phyloP scores from a whole-genome alignment of 2,329 filamentous ascomycete species.

The Ilyonectria mors-panacis region DNA sequence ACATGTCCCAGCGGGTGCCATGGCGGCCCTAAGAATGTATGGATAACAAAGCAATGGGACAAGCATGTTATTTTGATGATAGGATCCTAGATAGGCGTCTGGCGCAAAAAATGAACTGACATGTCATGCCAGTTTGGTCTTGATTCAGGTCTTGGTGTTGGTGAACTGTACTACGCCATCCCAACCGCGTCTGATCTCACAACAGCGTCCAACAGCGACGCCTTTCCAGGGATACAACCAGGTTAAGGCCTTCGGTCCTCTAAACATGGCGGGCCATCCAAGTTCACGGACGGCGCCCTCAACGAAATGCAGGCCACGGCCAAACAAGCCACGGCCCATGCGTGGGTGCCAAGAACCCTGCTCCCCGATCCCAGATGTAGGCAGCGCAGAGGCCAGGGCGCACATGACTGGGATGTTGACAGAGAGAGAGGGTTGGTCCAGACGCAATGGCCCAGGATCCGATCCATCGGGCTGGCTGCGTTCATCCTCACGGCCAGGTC shows the following conservation, averaged over 20 bases:
- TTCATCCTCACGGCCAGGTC: not conserved
- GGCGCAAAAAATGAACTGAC: conserved; percentile 59
- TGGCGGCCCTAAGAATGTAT: conserved; percentile 38
- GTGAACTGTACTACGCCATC: not conserved
- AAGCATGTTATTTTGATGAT: conserved; percentile 53
- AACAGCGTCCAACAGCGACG: not conserved
- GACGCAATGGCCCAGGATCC: not conserved
- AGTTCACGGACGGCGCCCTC: conserved; percentile 5
- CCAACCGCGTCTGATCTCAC: not conserved
- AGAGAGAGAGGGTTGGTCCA: too few species aligned
- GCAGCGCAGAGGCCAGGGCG: not conserved
- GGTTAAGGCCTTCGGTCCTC: not conserved
- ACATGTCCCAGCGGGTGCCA: conserved; percentile 12
- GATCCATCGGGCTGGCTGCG: conserved; percentile 4
- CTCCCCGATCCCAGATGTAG: not conserved
- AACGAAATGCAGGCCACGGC: not conserved
- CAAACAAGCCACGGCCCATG: not conserved
- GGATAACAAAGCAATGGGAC: conserved; percentile 43
- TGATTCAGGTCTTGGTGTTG: conserved; percentile 4
- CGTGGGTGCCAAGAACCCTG: conserved; percentile 3
- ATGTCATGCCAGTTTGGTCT: conserved; percentile 43
- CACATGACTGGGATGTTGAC: not conserved
- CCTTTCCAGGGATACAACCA: not conserved
- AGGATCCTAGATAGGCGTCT: conserved; percentile 59
- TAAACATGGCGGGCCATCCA: conserved; percentile 18